A percentile compares a stretch with the other conserved stretches of the same genome.
phyloP scores from a whole-genome alignment of 2,329 filamentous ascomycete species.

The Fusarium torulosum region DNA sequence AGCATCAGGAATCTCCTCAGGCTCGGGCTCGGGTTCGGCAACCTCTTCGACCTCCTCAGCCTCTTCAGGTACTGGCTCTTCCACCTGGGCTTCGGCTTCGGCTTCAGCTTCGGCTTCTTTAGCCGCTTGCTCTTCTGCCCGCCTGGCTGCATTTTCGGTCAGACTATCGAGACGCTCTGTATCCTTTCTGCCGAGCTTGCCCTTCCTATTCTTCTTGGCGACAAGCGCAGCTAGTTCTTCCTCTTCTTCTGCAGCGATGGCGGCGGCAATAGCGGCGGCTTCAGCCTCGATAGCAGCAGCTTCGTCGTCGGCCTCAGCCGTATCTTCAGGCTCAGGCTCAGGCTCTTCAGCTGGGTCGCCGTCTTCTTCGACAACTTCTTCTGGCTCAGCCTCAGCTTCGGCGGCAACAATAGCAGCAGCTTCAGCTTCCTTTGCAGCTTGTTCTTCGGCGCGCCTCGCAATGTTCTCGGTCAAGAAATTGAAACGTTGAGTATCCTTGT shows the following conservation, averaged over 20 bases:
- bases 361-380: conserved; percentile 47
- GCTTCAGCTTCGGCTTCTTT: conserved; percentile 25
- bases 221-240: conserved; percentile 31
- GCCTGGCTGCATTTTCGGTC: conserved; percentile 29
- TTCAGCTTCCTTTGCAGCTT: conserved; percentile 53
- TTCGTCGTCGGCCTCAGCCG: conserved; percentile 35
- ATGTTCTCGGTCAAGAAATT: conserved; percentile 54
- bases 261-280: conserved; percentile 13
- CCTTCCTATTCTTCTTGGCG: conserved; percentile 40
- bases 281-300: not conserved
- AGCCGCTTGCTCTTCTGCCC: conserved; percentile 34
- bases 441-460: conserved; percentile 51
- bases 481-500: conserved; percentile 61
- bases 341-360: conserved; percentile 27
- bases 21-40: conserved; percentile 43
- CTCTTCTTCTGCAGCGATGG: conserved; percentile 37
- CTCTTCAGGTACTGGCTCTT: conserved; percentile 40
- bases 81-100: conserved; percentile 6
- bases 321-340: too few species aligned
- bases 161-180: conserved; percentile 40
- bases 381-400: conserved; percentile 25
- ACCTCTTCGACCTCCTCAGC: conserved; percentile 13
- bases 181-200: conserved; percentile 44
- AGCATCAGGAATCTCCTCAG: conserved; percentile 29
- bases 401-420: conserved; percentile 45